phyloP scores from a whole-genome alignment of 495 filamentous ascomycete genomes.

The Lophiotrema nucula region DNA sequence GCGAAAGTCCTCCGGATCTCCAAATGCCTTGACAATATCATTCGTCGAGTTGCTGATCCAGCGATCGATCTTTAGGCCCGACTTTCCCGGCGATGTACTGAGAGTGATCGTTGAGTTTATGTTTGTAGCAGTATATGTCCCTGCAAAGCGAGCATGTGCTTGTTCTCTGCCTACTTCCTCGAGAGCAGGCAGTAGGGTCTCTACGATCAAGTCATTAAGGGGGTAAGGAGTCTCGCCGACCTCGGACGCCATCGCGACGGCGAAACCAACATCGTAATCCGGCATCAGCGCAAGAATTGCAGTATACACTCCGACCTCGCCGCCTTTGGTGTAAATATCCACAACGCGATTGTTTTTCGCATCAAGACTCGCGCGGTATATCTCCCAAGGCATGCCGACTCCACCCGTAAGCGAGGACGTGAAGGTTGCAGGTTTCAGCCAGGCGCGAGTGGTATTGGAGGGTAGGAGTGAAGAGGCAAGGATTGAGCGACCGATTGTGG shows the following conservation, averaged over 20 bases:
- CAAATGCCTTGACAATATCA: conserved; percentile 30
- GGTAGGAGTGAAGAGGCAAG: conserved; percentile 49
- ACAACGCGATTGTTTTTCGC: conserved; percentile 30
- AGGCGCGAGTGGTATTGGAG: conserved; percentile 44
- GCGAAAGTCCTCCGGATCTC: background rate
- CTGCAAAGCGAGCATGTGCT: conserved; percentile 46
- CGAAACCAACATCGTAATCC: conserved; percentile 33
- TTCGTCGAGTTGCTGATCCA: conserved; percentile 53
- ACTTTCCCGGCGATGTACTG: conserved; percentile 40
- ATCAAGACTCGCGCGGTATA: conserved; percentile 32
- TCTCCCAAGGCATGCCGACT: conserved; percentile 51
- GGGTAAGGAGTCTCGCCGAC: background rate
- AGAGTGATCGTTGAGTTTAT: conserved; percentile 40
- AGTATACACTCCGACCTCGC: conserved; percentile 28
- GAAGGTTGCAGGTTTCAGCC: conserved; percentile 51
- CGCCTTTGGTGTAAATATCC: conserved; percentile 35
- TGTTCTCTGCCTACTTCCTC: conserved; percentile 48
- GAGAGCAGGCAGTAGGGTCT: conserved; percentile 45
- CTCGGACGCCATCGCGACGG: conserved; percentile 20
- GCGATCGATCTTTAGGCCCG: conserved; percentile 48
- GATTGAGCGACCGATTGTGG: conserved; percentile 48
- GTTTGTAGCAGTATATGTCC: conserved; percentile 41
- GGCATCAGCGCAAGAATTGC: conserved; percentile 19
- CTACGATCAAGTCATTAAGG: conserved; percentile 37
- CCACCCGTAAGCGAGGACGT: conserved; percentile 52